Evolutionary conservation across 2,329 filamentous ascomycete genomes (phyloP).

Genomic region (Calcarisporium arbuscula): DNA sequence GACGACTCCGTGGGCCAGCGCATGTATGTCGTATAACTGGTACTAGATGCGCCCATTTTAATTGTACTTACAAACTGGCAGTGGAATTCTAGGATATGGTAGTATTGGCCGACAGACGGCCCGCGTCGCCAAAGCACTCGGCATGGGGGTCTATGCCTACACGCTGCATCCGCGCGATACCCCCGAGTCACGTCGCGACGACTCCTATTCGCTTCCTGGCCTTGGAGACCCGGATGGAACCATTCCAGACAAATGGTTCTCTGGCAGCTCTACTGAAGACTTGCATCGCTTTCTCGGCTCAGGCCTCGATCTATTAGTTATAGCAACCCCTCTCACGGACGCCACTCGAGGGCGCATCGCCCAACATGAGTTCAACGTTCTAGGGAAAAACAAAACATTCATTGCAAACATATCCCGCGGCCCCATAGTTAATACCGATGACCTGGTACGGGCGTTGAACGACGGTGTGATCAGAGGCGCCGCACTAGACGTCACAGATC

Average conservation of each 20-base stretch:
- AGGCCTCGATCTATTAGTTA: slow-evolving; percentile 46
- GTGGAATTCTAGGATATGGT: slow-evolving; percentile 49
- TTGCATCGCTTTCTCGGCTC: slow-evolving; percentile 44
- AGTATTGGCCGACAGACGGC: slow-evolving; percentile 48
- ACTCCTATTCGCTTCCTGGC: slow-evolving; percentile 60
- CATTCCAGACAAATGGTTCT: slow-evolving; percentile 46
- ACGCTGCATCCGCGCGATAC: slow-evolving; percentile 65
- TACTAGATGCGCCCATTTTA: no score
- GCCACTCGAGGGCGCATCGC: slow-evolving; percentile 46
- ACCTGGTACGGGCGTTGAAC: slow-evolving; percentile 55
- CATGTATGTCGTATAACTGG: slow-evolving; percentile 32
- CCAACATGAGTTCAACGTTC: slow-evolving; percentile 39
- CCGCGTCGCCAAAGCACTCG: slow-evolving; percentile 55
- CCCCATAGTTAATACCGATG: slow-evolving; percentile 41
- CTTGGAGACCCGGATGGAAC: slow-evolving; percentile 49
- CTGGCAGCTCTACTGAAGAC: slow-evolving; percentile 34
- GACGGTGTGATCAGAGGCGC: slow-evolving; percentile 49
- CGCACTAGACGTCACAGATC: slow-evolving; percentile 72
- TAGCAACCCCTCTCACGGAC: slow-evolving; percentile 43
- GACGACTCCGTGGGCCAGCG: slow-evolving; percentile 41
- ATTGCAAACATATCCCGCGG: slow-evolving; percentile 67
- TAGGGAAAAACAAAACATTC: slow-evolving; percentile 45
- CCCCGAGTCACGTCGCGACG: slow-evolving; percentile 56
- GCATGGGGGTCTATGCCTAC: slow-evolving; percentile 69
- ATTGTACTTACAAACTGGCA: no score